Evolutionary conservation across 495 filamentous ascomycete genomes (phyloP).

Genomic region (Hypomontagnella submonticulosa): DNA sequence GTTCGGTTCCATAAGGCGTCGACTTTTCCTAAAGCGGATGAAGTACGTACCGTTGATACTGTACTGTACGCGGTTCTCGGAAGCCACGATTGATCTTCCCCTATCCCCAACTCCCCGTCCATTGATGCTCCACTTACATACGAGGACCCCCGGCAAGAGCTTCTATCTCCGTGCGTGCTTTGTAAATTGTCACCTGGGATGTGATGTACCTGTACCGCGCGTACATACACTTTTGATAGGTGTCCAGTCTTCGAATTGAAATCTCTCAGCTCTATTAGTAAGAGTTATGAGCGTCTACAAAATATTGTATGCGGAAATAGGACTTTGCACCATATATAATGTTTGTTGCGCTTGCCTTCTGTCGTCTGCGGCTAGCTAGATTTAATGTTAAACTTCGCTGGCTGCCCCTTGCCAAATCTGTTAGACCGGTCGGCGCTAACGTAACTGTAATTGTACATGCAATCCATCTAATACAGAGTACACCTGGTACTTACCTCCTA

Average conservation of each 20-base stretch:
- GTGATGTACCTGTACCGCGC: not conserved
- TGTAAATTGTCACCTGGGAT: slow-evolving; percentile 1
- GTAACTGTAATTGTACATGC: not conserved
- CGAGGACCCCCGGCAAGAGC: slow-evolving; percentile 26
- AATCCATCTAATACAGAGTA: slow-evolving; percentile 6
- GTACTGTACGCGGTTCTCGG: not conserved
- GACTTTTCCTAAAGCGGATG: not conserved
- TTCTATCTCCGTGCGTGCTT: slow-evolving; percentile 14
- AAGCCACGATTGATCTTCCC: slow-evolving; percentile 27
- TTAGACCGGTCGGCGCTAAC: not conserved
- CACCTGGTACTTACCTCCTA: not conserved
- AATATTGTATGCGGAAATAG: too few species aligned
- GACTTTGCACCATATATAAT: too few species aligned
- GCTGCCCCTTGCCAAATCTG: too few species aligned
- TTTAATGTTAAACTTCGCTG: too few species aligned
- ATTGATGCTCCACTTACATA: slow-evolving; percentile 12
- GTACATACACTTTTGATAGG: too few species aligned
- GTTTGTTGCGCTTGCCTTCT: not conserved
- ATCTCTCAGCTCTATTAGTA: too few species aligned
- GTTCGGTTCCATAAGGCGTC: not conserved
- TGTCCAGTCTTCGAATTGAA: too few species aligned
- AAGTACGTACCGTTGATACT: not conserved
- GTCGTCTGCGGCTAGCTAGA: not conserved
- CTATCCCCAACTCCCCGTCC: slow-evolving; percentile 25
- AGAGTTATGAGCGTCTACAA: too few species aligned